Percentiles rank a stretch among this genome's conserved stretches.
Conservation (phyloP, 2,329 filamentous ascomycete genomes). For the Aspergillus sp. region DNA sequence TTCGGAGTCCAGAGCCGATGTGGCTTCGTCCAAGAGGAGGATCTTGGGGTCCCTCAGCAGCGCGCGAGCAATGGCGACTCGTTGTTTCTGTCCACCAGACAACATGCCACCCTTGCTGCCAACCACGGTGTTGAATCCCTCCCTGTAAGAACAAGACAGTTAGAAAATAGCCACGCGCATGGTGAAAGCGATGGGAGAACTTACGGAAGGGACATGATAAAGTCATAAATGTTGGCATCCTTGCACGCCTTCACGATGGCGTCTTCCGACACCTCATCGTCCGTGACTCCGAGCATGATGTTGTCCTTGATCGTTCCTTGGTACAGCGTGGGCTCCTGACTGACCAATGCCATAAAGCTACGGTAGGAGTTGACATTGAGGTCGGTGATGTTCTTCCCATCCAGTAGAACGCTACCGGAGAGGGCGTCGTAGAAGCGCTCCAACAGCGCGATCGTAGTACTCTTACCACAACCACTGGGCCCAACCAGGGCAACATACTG, state of each 20-base stretch:
- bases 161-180: background rate
- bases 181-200: slow-evolving; percentile 22
- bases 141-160: slow-evolving; percentile 36
- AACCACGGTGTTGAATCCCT: slow-evolving; percentile 81
- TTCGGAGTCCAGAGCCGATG: slow-evolving; percentile 50
- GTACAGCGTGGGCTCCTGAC: slow-evolving; percentile 91
- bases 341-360: slow-evolving; percentile 78
- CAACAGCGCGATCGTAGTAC: slow-evolving; percentile 84
- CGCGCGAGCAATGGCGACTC: slow-evolving; percentile 88
- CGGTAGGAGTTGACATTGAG: slow-evolving; percentile 87
- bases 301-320: slow-evolving; percentile 91
- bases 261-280: slow-evolving; percentile 67
- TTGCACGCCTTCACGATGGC: slow-evolving; percentile 75
- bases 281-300: slow-evolving; percentile 72
- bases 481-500: slow-evolving; percentile 73
- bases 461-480: slow-evolving; percentile 92
- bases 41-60: slow-evolving; percentile 88
- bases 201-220: slow-evolving; percentile 75
- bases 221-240: slow-evolving; percentile 90
- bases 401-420: slow-evolving; percentile 74
- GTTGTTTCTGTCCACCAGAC: slow-evolving; percentile 90
- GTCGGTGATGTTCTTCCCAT: slow-evolving; percentile 75
- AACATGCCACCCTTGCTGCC: slow-evolving; percentile 83
- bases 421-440: slow-evolving; percentile 94
- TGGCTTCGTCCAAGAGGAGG: slow-evolving; percentile 76